Conservation (phyloP, 352 stramenopile species). For the Thalassiosira exigua region DNA sequence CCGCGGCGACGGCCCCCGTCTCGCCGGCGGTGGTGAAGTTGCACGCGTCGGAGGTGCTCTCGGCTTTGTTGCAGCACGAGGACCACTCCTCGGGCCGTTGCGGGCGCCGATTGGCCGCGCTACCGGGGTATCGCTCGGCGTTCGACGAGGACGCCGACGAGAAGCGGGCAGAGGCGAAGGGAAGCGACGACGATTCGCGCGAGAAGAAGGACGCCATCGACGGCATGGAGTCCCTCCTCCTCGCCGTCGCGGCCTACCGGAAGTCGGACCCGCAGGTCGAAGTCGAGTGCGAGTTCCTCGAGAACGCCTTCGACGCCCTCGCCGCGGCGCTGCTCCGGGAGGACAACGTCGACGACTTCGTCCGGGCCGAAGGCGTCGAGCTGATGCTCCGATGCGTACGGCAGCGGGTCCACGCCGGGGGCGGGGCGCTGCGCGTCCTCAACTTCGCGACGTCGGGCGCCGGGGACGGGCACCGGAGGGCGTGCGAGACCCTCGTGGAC, state of each 20-base stretch:
- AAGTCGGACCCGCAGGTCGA: slow-evolving; percentile 86
- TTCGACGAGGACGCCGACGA: slow-evolving; percentile 44
- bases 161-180: not conserved
- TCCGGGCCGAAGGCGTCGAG: slow-evolving; percentile 90
- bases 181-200: slow-evolving; percentile 14
- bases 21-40: slow-evolving; percentile 41
- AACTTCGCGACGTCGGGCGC: slow-evolving; percentile 76
- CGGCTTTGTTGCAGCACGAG: slow-evolving; percentile 57
- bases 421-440: slow-evolving; percentile 76
- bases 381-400: slow-evolving; percentile 92
- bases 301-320: slow-evolving; percentile 92
- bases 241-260: slow-evolving; percentile 89
- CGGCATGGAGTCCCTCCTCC: slow-evolving; percentile 91
- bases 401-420: slow-evolving; percentile 87
- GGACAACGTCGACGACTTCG: slow-evolving; percentile 81
- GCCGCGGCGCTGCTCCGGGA: slow-evolving; percentile 86
- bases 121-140: slow-evolving; percentile 29
- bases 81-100: slow-evolving; percentile 47
- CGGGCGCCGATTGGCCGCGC: slow-evolving; percentile 23
- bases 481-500: slow-evolving; percentile 67
- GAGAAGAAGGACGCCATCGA: slow-evolving; percentile 65
- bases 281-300: slow-evolving; percentile 91
- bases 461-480: slow-evolving; percentile 57
- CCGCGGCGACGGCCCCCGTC: slow-evolving; percentile 3
- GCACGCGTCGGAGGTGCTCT: slow-evolving; percentile 51